Evolutionary conservation across 2,329 filamentous ascomycete genomes (phyloP).

Genomic region (Fusarium sp.): DNA sequence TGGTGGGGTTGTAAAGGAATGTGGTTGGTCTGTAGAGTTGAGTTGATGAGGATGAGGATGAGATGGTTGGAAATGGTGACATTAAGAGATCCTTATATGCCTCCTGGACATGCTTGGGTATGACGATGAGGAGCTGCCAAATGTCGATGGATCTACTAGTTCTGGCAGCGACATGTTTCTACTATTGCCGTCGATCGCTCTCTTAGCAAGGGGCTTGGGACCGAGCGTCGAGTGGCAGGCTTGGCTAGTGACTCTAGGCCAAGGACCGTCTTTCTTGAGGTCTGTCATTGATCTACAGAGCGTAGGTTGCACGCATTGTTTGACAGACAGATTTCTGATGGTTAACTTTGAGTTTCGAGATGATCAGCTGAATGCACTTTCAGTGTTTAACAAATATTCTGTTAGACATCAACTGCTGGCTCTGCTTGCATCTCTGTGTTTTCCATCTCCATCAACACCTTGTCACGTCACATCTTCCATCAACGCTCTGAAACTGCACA

Average conservation of each 20-base stretch:
- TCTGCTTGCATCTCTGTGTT: too few relatives aligned
- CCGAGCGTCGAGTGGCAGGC: conserved; percentile 13
- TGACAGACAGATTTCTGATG: background rate
- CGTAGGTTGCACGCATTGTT: background rate
- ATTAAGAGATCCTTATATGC: conserved; percentile 20
- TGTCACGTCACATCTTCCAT: too few relatives aligned
- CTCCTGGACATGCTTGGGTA: background rate
- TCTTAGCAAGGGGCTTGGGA: conserved; percentile 12
- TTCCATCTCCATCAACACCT: too few relatives aligned
- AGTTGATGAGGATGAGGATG: conserved; percentile 7
- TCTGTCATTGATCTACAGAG: background rate
- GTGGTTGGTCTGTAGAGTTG: conserved; percentile 5
- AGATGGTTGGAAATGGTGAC: background rate
- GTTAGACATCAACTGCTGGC: too few relatives aligned
- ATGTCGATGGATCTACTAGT: conserved; percentile 3
- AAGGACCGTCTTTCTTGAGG: background rate
- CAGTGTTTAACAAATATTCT: too few relatives aligned
- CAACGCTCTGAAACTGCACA: background rate
- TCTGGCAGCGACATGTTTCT: too few relatives aligned
- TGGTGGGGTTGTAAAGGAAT: conserved; percentile 5
- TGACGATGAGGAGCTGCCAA: background rate
- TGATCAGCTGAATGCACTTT: too few relatives aligned
- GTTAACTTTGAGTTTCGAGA: too few relatives aligned
- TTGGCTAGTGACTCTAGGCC: background rate
- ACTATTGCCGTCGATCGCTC: conserved; percentile 23